Evolutionary conservation across 2,329 filamentous ascomycete species (phyloP), one percentile per base, ranked within the genome.

Genomic region (Mycosphaerella sp.): DNA sequence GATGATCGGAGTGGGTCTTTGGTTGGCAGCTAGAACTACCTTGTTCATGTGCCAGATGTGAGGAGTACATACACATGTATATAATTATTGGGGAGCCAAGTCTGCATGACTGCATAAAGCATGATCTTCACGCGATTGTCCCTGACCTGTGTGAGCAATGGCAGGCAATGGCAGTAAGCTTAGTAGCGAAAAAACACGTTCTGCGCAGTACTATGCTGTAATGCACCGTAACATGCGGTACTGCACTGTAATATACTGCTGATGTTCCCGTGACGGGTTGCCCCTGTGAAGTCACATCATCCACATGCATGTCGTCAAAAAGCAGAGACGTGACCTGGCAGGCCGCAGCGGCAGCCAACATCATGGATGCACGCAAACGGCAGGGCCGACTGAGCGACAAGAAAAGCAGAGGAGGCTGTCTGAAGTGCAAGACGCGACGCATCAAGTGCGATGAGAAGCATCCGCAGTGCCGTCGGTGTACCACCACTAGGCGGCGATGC

Each of bases 371-470:
- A 5, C 49, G 58, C 14, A 54, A 55, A 44, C 40, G 36, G 30
- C 56, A 49, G 17, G 58, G 56, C 1, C 56, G 58, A 1, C 45
- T 62, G 6, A 58, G 58, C 28, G 49, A 48, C 44, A 49, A 43
- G 34, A 61, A 59, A 36, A 52, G 53, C 7, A 46, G 57, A 36
- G 34, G n/a, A 5, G 59, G 59, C 10, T 61, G 59, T 39, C 18
- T 41, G 2, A 58, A 57, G 8, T 61, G 59, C 48, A 58, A 55
- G 62, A 69, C 74, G 13, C 73, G 77, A 44, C 75, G 75, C 41
- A 72, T 80, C 47, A 80, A 80, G 60, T 81, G 78, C 58, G 77
- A 79, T 55, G 77, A 80, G 64, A 64, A 62, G 14, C 77, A 73
- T 41, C 77, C 77, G 1, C 66, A 64, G 30, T 81, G 79, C 55